Evolutionary conservation across 202 grass and related monocot genomes (phyloP).

Genomic region (Hordeum pubiflorum): DNA sequence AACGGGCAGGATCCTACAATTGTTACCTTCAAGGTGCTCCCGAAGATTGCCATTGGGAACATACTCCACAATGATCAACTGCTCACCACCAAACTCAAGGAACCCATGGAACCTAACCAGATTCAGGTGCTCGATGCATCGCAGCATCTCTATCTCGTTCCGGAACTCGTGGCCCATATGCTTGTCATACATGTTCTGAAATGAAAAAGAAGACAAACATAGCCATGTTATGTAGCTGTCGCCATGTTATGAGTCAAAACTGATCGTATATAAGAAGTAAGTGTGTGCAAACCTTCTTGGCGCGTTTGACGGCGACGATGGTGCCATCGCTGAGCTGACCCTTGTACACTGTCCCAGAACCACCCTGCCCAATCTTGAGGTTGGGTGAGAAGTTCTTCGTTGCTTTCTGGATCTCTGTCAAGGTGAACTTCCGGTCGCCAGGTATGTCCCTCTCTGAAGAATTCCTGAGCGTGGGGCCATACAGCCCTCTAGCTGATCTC

Average conservation of each 20-base stretch:
- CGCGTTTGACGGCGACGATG: slow-evolving; percentile 67
- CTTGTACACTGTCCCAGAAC: slow-evolving; percentile 71
- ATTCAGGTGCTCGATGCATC: slow-evolving; percentile 70
- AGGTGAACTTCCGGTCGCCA: slow-evolving; percentile 50
- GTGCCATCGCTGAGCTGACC: slow-evolving; percentile 61
- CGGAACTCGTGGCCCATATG: slow-evolving; percentile 57
- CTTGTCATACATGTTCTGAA: slow-evolving; percentile 59
- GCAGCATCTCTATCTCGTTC: slow-evolving; percentile 81
- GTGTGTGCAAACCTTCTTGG: slow-evolving; percentile 59
- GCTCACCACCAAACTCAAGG: slow-evolving; percentile 71
- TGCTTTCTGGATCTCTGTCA: slow-evolving; percentile 66
- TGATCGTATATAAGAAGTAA: background rate
- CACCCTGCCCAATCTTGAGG: slow-evolving; percentile 74
- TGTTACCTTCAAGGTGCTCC: slow-evolving; percentile 82
- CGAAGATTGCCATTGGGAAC: slow-evolving; percentile 85
- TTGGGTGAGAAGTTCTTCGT: slow-evolving; percentile 78
- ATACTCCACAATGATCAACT: slow-evolving; percentile 81
- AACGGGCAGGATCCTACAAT: background rate
- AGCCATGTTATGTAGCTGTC: background rate
- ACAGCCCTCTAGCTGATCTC: slow-evolving; percentile 33
- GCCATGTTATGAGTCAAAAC: background rate
- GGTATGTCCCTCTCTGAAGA: slow-evolving; percentile 41
- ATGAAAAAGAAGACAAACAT: slow-evolving; percentile 2
- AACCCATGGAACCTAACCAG: slow-evolving; percentile 85
- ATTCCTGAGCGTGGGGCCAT: slow-evolving; percentile 33